Evolutionary conservation across 2,329 filamentous ascomycete genomes (phyloP).

Genomic region (Thermothelomyces thermophilus): DNA sequence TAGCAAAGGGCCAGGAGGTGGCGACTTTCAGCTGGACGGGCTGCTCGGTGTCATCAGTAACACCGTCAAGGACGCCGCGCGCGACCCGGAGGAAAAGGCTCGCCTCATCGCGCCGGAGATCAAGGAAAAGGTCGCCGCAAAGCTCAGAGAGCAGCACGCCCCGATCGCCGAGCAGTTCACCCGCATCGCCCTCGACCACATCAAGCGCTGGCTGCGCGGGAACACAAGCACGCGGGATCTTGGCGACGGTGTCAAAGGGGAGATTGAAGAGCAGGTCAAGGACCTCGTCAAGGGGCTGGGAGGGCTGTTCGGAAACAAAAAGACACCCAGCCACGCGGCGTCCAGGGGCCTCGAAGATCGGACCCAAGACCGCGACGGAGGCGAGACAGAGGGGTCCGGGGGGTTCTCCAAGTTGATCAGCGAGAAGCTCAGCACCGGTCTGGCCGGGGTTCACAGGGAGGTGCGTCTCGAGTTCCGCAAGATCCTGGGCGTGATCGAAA

Average conservation of each 20-base stretch:
- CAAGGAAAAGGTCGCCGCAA: conserved; percentile 37
- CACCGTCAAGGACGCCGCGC: conserved; percentile 38
- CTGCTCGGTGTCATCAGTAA: conserved; percentile 37
- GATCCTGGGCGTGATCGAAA: conserved; percentile 38
- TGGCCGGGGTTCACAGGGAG: conserved; percentile 38
- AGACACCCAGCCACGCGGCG: conserved; percentile 29
- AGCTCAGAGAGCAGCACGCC: conserved; percentile 37
- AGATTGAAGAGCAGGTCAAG: conserved; percentile 40
- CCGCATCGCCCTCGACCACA: conserved; percentile 39
- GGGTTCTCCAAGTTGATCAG: conserved; percentile 42
- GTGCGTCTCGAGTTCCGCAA: conserved; percentile 42
- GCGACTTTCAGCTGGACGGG: conserved; percentile 36
- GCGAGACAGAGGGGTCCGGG: conserved; percentile 27
- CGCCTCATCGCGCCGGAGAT: conserved; percentile 41
- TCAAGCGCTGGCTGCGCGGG: conserved; percentile 40
- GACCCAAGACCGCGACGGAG: conserved; percentile 25
- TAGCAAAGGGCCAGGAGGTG: conserved; percentile 24
- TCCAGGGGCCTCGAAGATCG: conserved; percentile 31
- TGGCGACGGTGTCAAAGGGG: conserved; percentile 38
- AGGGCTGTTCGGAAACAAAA: conserved; percentile 35
- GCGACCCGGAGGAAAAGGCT: conserved; percentile 42
- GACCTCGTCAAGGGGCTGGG: conserved; percentile 39
- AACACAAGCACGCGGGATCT: conserved; percentile 37
- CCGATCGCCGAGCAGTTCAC: conserved; percentile 42
- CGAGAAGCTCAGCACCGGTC: conserved; percentile 40